Conservation (phyloP, 257 asterid genomes). For the Solanum dulcamara region DNA sequence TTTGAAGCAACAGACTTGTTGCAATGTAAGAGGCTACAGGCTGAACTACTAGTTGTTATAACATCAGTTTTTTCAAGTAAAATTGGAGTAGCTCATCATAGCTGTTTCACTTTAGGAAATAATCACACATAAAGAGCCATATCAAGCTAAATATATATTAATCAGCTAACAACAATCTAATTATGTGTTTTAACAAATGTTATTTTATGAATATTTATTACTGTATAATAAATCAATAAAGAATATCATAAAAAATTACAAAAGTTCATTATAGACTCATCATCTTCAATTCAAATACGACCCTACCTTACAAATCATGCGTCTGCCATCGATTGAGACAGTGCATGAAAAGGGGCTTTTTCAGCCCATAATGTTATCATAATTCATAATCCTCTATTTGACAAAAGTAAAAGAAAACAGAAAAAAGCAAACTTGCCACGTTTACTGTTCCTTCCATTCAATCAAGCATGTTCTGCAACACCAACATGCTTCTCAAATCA, state of each 20-base stretch:
- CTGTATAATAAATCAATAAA: neutral
- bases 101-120: neutral
- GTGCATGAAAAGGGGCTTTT: neutral
- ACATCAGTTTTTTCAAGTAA: neutral
- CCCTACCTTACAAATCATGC: neutral
- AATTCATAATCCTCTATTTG: neutral
- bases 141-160: neutral
- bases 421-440: neutral
- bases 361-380: neutral
- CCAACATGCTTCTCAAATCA: neutral
- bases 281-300: neutral
- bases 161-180: neutral
- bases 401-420: neutral
- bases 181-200: neutral
- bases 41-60: constrained; percentile 8
- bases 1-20: constrained; percentile 2
- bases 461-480: neutral
- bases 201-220: neutral
- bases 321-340: neutral
- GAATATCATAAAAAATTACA: neutral
- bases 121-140: neutral
- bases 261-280: neutral
- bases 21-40: neutral
- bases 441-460: neutral
- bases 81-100: neutral